Conservation (phyloP, 2,329 filamentous ascomycete species). For the Fusarium citri region DNA sequence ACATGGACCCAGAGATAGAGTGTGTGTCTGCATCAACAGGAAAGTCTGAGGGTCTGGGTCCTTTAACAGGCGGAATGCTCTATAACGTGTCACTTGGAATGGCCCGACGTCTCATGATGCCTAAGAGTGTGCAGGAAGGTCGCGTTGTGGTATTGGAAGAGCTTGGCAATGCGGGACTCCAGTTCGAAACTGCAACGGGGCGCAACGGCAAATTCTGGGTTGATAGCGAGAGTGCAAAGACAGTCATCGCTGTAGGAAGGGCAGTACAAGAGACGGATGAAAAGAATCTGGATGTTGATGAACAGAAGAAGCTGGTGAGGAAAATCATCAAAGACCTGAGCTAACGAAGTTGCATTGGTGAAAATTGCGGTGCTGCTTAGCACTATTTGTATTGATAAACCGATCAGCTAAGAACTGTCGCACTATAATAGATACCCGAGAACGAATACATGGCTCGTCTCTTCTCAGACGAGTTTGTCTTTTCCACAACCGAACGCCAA, state of each 20-base stretch:
- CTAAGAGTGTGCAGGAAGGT: conserved; percentile 69
- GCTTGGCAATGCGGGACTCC: conserved; percentile 78
- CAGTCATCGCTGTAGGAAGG: conserved; percentile 80
- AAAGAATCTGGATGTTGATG: conserved; percentile 69
- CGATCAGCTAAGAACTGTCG: conserved; percentile 34
- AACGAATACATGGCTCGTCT: conserved; percentile 38
- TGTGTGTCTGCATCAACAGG: conserved; percentile 89
- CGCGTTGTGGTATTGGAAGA: conserved; percentile 82
- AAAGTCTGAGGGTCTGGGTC: conserved; percentile 88
- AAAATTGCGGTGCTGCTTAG: conserved; percentile 26
- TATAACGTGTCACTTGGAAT: conserved; percentile 84
- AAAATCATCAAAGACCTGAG: conserved; percentile 71
- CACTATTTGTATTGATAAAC: conserved; percentile 40
- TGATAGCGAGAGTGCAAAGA: conserved; percentile 78
- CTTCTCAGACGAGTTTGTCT: conserved; percentile 30
- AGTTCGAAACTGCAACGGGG: conserved; percentile 94
- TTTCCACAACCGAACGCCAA: conserved; percentile 39
- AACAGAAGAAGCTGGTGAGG: conserved; percentile 77
- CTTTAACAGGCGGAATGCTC: conserved; percentile 85
- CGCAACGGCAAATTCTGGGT: conserved; percentile 95
- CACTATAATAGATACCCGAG: conserved; percentile 45
- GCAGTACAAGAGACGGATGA: conserved; percentile 84
- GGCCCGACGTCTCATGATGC: conserved; percentile 81
- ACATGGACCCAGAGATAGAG: conserved; percentile 90
- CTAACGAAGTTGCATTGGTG: conserved; percentile 47